Conservation (phyloP, 2,329 filamentous ascomycete genomes). For the Rachicladosporium sp. region DNA sequence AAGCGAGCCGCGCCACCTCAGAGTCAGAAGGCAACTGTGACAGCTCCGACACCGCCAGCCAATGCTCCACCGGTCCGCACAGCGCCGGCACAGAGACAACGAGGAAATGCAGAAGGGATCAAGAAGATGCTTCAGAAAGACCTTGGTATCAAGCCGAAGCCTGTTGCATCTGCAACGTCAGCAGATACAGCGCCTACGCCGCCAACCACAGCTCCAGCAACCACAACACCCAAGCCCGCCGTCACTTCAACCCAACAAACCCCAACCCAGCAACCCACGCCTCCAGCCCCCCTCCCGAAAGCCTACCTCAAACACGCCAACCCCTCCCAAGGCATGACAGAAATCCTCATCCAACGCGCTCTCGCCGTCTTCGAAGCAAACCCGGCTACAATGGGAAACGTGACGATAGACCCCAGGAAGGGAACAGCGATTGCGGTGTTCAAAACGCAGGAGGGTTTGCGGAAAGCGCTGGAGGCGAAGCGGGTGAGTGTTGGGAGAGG, state of each 20-base stretch:
- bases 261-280: too few relatives aligned
- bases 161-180: constrained; percentile 7
- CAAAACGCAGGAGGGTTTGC: constrained; percentile 55
- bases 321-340: constrained; percentile 82
- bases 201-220: constrained; percentile 4
- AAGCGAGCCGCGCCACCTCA: constrained; percentile 13
- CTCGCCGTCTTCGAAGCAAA: constrained; percentile 61
- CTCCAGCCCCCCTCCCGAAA: constrained; percentile 67
- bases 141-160: constrained; percentile 40
- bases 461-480: constrained; percentile 69
- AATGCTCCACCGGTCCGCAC: constrained; percentile 11
- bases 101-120: constrained; percentile 21
- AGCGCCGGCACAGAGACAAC: constrained; percentile 15
- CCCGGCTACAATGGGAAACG: constrained; percentile 63
- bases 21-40: constrained; percentile 15
- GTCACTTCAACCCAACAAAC: too few relatives aligned
- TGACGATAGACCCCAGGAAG: constrained; percentile 91
- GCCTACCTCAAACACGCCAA: constrained; percentile 49
- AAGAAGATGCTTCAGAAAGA: constrained; percentile 49
- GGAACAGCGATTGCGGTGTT: constrained; percentile 93
- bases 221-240: too few relatives aligned
- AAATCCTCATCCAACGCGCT: constrained; percentile 61
- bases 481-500: constrained; percentile 74
- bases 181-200: constrained; percentile 1
- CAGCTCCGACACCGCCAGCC: constrained; percentile 21